Percentiles rank a stretch among this genome's conserved stretches.
Conservation (phyloP, 2,329 filamentous ascomycete genomes). For the Phialocephala subalpina region DNA sequence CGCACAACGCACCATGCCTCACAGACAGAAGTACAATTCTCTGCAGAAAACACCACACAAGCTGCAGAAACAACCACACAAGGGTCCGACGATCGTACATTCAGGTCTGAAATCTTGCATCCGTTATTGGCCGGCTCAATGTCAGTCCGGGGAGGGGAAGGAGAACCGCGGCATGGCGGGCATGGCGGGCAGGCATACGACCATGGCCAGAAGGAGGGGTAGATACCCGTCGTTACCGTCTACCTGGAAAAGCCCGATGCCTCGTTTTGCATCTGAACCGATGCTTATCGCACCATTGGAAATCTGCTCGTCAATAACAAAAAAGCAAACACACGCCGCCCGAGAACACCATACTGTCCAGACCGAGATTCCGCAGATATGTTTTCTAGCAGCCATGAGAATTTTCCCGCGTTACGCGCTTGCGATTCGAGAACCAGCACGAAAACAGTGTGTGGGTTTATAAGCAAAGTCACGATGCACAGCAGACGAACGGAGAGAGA, state of each 20-base stretch:
- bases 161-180: background rate
- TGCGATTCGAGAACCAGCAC: background rate
- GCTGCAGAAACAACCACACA: conserved; percentile 2
- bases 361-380: background rate
- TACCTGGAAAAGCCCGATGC: conserved; percentile 7
- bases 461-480: conserved; percentile 5
- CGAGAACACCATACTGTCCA: background rate
- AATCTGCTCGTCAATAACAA: background rate
- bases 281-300: background rate
- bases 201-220: background rate
- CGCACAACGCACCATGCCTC: background rate
- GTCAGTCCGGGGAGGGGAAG: conserved; percentile 11
- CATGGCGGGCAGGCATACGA: background rate
- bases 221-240: background rate
- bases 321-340: background rate
- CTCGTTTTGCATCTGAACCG: conserved; percentile 1
- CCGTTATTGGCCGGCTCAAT: conserved; percentile 14
- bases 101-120: background rate
- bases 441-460: background rate
- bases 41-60: conserved; percentile 2
- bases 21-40: conserved; percentile 5
- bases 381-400: background rate
- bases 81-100: conserved; percentile 16
- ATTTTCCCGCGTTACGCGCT: background rate
- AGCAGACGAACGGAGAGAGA: background rate